These are phyloP conservation scores for Coemansia sp. DNA, from an alignment of 192 early-diverging fungal species.

Conservation along the genomic window DNA sequence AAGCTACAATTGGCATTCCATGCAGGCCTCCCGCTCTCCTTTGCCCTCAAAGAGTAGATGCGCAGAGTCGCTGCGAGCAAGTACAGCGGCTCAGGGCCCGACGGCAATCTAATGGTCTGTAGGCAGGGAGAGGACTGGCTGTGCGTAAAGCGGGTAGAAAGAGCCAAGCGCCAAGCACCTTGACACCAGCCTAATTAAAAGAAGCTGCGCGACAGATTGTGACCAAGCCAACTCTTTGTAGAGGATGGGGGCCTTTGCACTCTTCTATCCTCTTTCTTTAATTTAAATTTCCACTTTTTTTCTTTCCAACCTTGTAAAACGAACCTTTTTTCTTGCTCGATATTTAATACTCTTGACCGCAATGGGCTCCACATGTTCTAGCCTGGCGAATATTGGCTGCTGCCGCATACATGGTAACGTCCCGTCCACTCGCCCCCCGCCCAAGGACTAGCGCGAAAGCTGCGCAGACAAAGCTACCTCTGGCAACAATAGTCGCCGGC, in stretches of 20 bases:
- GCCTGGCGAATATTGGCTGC: constrained; percentile 21
- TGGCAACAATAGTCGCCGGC: neutral
- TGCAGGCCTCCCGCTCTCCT: neutral
- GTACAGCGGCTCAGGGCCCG: neutral
- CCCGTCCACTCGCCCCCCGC: neutral
- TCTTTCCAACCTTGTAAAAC: neutral
- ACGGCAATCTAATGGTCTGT: neutral
- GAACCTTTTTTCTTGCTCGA: constrained; percentile 3
- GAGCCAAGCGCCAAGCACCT: neutral
- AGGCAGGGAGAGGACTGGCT: neutral
- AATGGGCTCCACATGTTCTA: constrained; percentile 44
- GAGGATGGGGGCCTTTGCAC: neutral
- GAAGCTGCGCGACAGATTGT: neutral
- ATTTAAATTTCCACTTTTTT: neutral
- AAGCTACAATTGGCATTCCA: neutral
- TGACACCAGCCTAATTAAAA: neutral
- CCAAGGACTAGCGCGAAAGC: neutral
- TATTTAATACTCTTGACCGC: constrained; percentile 4
- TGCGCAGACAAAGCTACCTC: neutral
- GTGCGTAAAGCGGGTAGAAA: neutral
- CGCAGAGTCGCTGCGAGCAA: neutral
- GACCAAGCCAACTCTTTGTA: neutral
- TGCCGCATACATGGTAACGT: constrained; percentile 29
- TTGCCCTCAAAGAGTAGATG: neutral
- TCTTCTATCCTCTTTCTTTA: neutral